phyloP scores from a whole-genome alignment of 148 eudicot genomes.

The Spergularia marina region DNA sequence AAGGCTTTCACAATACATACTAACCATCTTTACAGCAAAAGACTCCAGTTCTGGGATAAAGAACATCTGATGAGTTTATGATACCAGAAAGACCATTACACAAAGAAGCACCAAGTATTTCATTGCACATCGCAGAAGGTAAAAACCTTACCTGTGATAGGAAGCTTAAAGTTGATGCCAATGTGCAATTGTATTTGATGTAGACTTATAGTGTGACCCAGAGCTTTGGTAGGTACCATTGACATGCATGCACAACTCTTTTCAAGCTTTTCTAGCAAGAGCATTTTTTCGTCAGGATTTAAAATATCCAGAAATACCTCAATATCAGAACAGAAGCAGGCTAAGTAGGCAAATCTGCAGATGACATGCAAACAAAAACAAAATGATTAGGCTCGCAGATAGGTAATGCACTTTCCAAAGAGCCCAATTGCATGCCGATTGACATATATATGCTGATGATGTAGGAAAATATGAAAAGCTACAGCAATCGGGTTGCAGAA shows the following conservation, averaged over 20 bases:
- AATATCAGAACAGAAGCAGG: slow-evolving; percentile 84
- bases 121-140: neutral
- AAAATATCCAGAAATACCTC: slow-evolving; percentile 66
- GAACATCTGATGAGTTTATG: slow-evolving; percentile 19
- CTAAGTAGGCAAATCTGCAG: slow-evolving; percentile 85
- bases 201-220: slow-evolving; percentile 59
- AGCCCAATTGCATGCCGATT: neutral
- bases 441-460: slow-evolving; percentile 11
- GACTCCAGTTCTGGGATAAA: slow-evolving; percentile 56
- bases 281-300: slow-evolving; percentile 41
- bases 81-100: slow-evolving; percentile 5
- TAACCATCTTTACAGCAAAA: slow-evolving; percentile 59
- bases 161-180: slow-evolving; percentile 48
- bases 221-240: slow-evolving; percentile 40
- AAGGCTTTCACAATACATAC: slow-evolving; percentile 66
- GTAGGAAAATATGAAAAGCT: neutral
- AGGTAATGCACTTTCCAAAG: neutral
- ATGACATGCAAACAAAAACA: neutral
- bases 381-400: neutral
- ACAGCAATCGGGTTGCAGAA: neutral
- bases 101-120: neutral
- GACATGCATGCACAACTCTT: slow-evolving; percentile 36
- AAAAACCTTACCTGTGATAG: slow-evolving; percentile 47
- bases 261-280: slow-evolving; percentile 53
- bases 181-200: slow-evolving; percentile 55